These are phyloP conservation scores for Geotrichum fermentans DNA, from an alignment of 1,139 yeast genomes.

Conservation along the genomic window DNA sequence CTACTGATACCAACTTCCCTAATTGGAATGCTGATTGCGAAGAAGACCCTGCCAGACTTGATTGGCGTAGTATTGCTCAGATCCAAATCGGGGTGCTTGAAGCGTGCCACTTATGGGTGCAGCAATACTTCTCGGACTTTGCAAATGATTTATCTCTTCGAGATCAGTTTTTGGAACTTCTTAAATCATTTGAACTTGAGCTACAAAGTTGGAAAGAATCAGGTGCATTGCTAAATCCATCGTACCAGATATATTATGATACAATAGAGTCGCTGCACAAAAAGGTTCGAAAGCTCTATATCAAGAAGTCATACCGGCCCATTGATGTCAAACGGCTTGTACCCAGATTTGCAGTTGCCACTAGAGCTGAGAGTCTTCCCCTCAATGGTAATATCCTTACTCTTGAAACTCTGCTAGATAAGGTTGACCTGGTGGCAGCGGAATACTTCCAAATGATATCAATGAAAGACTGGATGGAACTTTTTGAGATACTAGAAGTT, in stretches of 20 bases:
- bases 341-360: conserved; percentile 26
- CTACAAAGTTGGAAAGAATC: conserved; percentile 54
- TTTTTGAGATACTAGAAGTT: conserved; percentile 68
- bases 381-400: conserved; percentile 24
- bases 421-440: conserved; percentile 58
- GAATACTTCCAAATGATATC: conserved; percentile 57
- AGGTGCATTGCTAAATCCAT: conserved; percentile 32
- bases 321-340: conserved; percentile 37
- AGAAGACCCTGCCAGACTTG: conserved; percentile 36
- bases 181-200: conserved; percentile 67
- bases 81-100: conserved; percentile 82
- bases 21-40: conserved; percentile 38
- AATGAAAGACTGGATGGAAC: conserved; percentile 75
- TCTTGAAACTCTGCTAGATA: conserved; percentile 54
- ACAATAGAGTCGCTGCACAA: conserved; percentile 56
- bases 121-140: conserved; percentile 71
- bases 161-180: conserved; percentile 56
- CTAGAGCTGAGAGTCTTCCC: conserved; percentile 26
- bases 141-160: conserved; percentile 63
- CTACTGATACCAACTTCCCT: conserved; percentile 34
- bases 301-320: conserved; percentile 77
- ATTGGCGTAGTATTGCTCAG: conserved; percentile 57
- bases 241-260: conserved; percentile 32
- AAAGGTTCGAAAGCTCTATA: conserved; percentile 64
- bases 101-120: conserved; percentile 65